Evolutionary conservation across 1,139 yeast genomes (phyloP).

Genomic region (Casaregolazyma lundiana): DNA sequence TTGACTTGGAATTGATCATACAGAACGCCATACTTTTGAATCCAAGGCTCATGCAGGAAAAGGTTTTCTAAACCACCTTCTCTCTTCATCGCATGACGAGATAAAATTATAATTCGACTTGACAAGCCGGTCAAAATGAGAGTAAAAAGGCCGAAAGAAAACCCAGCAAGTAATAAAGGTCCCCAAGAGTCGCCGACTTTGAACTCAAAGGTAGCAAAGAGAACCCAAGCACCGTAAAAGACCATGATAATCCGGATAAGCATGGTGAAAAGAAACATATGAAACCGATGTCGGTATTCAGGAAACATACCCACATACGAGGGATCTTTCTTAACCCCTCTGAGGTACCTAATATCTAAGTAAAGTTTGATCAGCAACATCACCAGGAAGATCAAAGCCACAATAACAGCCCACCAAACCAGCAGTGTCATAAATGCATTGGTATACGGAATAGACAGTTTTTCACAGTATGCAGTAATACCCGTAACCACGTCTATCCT

Average conservation of each 20-base stretch:
- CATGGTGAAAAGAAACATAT: slow-evolving; percentile 16
- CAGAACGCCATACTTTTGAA: slow-evolving; percentile 31
- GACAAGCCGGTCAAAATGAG: slow-evolving; percentile 24
- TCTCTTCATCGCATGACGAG: slow-evolving; percentile 23
- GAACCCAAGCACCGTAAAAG: slow-evolving; percentile 33
- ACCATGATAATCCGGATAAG: slow-evolving; percentile 28
- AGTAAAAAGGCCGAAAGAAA: slow-evolving; percentile 29
- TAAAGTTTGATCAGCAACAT: slow-evolving; percentile 23
- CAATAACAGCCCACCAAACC: slow-evolving; percentile 31
- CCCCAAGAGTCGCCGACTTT: slow-evolving; percentile 34
- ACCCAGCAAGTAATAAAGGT: slow-evolving; percentile 28
- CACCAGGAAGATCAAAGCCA: slow-evolving; percentile 23
- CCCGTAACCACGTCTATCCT: slow-evolving; percentile 28
- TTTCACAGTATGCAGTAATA: slow-evolving; percentile 29
- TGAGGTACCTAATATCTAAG: slow-evolving; percentile 23
- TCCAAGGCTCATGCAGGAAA: slow-evolving; percentile 32
- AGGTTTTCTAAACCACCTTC: slow-evolving; percentile 26
- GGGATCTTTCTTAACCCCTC: slow-evolving; percentile 4
- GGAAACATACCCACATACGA: slow-evolving; percentile 5
- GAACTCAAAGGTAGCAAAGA: slow-evolving; percentile 33
- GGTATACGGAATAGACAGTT: slow-evolving; percentile 30
- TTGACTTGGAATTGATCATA: slow-evolving; percentile 32
- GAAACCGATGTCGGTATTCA: slow-evolving; percentile 10
- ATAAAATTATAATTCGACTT: slow-evolving; percentile 26
- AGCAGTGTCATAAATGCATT: slow-evolving; percentile 33